Base-by-base conservation (phyloP, 768 basidiomycete genomes). In the Lentinula raphanica region DNA sequence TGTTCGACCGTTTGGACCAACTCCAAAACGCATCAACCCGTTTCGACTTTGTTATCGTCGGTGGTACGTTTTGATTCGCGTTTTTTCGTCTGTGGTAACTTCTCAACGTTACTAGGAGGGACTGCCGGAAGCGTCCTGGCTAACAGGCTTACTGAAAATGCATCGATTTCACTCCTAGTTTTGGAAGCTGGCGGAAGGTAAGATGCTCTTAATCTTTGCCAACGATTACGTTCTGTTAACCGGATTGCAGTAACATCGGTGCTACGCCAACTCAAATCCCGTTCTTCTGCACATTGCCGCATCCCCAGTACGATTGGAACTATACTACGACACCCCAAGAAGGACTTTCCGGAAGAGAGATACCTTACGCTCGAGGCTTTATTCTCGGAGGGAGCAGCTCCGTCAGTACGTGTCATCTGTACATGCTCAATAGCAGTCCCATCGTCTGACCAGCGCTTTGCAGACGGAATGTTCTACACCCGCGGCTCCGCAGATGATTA, bases 51-150 rank as follows among this genome's bases (percentile, higher is more conserved):
- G 44, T 57, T 31, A 57, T 57, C 9, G 28, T 57, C 13, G 46
- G 56, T 6, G 56, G 56, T 49, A 28, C 3, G 56, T 57, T 19
- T 19, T 2, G 6, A 31, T 53, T 31, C 21, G 17, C 35, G 2
- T 27, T 55, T 38, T 38, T 25, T 19, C 17, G 3, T 5, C n/a
- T n/a, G n/a, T n/a, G n/a, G n/a, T n/a, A n/a, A n/a, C n/a, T n/a
- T n/a, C n/a, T n/a, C n/a, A n/a, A n/a, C n/a, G n/a, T n/a, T n/a
- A n/a, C n/a, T 35, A 58, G 25, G 40, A 46, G 62, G 64, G 12
- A 61, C 64, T 21, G 60, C 62, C 25, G 64, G 64, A 46, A 61
- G 62, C 44, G 62, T 62, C 15, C 38, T 65, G 21, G 62, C 64
- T 2, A 63, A 54, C 38, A 53, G 64, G 25, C 54, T 63, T 2